Base-by-base conservation (phyloP, 1,139 yeast genomes). In the Kodamaea derodonti region DNA sequence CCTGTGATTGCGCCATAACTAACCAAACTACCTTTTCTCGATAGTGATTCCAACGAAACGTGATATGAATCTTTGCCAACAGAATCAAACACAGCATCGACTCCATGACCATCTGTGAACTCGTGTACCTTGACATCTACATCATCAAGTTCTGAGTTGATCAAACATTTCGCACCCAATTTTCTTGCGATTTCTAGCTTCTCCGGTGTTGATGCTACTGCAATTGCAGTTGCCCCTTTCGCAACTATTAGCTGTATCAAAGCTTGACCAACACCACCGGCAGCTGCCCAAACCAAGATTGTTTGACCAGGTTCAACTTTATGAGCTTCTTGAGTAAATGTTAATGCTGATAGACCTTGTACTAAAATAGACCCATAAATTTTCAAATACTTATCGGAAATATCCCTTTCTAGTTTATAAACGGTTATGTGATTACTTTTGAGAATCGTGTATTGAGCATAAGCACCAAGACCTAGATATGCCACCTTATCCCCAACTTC, bases 231-330 rank as follows among this genome's bases (percentile, higher is more conserved):
- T 3, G 87, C 96, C 17, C 95, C 95, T 34, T 65, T 65, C 20
- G 58, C 59, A 23, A 69, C 54, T 34, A 81, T 62, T 57, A 87
- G 61, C 58, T 87, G 96, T 29, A 71, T 69, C 35, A 86, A 58
- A n/a, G 84, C 47, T 35, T 75, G 69, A 2, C 97, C 97, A 34
- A 85, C 92, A 38, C 97, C 96, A 33, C 97, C 97, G 7, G 96
- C 95, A 13, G 95, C 95, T 2, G 97, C 97, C 68, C 88, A 87
- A 24, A 86, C 80, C 35, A 88, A 66, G 27, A 83, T 72, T 45
- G 58, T 72, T 41, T 90, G 96, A 34, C 77, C 88, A 51, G 71
- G 65, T 51, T 83, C 53, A 24, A 87, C 84, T 3, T 65, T 52
- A 54, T 84, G 78, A 0, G 92, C 74, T 44, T 84, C 90, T 29